Evolutionary conservation across 2,329 filamentous ascomycete species (phyloP), one percentile per base, ranked within the genome.

Genomic region (Verticillium longisporum): DNA sequence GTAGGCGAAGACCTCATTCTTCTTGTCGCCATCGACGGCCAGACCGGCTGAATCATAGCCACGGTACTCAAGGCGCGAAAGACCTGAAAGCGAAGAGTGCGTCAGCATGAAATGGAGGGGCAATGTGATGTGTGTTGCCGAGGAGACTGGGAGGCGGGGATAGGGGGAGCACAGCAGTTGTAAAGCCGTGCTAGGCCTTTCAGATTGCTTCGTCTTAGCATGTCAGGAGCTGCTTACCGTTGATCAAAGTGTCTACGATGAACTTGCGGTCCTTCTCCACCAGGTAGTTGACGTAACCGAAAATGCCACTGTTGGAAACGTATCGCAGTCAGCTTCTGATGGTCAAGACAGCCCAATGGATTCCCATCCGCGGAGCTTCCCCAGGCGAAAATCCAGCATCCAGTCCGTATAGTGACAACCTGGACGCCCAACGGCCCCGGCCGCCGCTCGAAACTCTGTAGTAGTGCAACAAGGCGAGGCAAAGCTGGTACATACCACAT

Each of bases 231-330:
- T 63, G 80, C 88, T 78, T 79, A 92, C 92, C 94, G 82, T 98
- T 97, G 77, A 97, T 90, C 69, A 99, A 85, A 65, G 94, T 98
- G 76, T 97, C 88, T 74, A 98, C 85, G 77, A 98, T 96, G 81
- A 90, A 96, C 80, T 91, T 93, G 77, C 95, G 88, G 82, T 98
- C 94, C 86, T 96, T 97, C 85, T 98, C 95, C 76, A 98, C 92
- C 76, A 98, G 83, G 81, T 98, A 98, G 83, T 98, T 98, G 83
- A 98, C 91, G 85, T 98, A 98, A 72, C 94, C 94, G 82, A 98
- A 96, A 79, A 95, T 96, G 78, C 91, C 91, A 88, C 91, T 94
- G 67, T 63, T 62, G 62, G 21, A 55, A 50, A 58, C 36, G 50
- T 26, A 21, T 38, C 31, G 56, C 31, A 18, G 56, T 58, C 56